Evolutionary conservation across 768 basidiomycete genomes (phyloP).

Genomic region (Kwoniella shandongensis): DNA sequence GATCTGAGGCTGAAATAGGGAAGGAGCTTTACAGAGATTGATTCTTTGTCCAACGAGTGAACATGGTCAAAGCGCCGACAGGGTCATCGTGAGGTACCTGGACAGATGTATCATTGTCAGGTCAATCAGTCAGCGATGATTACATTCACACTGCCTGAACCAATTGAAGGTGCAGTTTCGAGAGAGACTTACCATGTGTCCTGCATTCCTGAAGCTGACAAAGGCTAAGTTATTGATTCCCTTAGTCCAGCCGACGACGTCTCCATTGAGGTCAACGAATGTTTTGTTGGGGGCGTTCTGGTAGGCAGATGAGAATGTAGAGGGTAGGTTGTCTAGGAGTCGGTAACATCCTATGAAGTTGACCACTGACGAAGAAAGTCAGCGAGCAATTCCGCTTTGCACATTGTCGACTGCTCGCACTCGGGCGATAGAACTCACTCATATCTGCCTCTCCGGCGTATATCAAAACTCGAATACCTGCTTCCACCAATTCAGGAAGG

Average conservation of each 20-base stretch:
- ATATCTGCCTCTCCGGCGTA: constrained; percentile 67
- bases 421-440: constrained; percentile 38
- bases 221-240: constrained; percentile 79
- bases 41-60: constrained; percentile 55
- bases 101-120: no score
- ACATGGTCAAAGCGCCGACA: constrained; percentile 70
- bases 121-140: no score
- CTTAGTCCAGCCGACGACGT: constrained; percentile 67
- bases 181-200: constrained; percentile 59
- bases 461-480: constrained; percentile 78
- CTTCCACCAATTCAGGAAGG: constrained; percentile 75
- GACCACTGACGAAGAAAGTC: constrained; percentile 38
- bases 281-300: constrained; percentile 57
- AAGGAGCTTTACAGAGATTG: no score
- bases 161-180: background rate
- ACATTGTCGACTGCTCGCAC: no score
- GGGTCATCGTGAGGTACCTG: constrained; percentile 92
- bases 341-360: constrained; percentile 45
- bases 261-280: constrained; percentile 61
- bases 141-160: no score
- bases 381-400: no score
- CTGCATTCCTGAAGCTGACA: constrained; percentile 73
- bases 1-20: no score
- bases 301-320: constrained; percentile 66
- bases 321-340: constrained; percentile 66